Percentiles rank a stretch among this genome's conserved stretches.
phyloP scores from a whole-genome alignment of 164 flowering plant genomes.

The Nelumbo lutea region DNA sequence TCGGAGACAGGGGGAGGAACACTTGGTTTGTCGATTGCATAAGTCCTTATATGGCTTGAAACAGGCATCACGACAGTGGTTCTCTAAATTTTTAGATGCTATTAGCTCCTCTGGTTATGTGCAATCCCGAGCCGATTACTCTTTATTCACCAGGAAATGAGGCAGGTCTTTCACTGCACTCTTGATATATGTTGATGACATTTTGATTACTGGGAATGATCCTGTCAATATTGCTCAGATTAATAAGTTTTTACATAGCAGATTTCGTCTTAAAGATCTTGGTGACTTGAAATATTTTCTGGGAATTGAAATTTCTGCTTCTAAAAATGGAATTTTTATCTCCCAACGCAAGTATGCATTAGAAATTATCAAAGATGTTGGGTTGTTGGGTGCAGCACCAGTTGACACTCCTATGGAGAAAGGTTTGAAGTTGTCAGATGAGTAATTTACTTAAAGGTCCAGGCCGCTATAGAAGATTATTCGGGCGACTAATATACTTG shows the following conservation, averaged over 20 bases:
- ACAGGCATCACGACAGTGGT: constrained; percentile 2
- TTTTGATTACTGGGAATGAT: constrained; percentile 5
- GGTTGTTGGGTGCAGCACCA: constrained; percentile 3
- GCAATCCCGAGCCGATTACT: constrained; percentile 8
- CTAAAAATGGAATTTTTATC: not conserved
- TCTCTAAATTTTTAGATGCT: not conserved
- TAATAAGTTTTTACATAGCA: not conserved
- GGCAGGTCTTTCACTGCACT: not conserved
- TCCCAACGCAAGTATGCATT: not conserved
- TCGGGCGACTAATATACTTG: constrained; percentile 9
- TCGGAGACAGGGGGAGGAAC: not conserved
- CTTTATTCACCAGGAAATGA: not conserved
- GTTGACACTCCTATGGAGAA: constrained; percentile 13
- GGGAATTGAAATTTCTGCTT: not conserved
- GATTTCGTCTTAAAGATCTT: constrained; percentile 14
- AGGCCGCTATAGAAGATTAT: constrained; percentile 1
- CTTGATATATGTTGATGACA: constrained; percentile 14
- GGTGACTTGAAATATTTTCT: constrained; percentile 15
- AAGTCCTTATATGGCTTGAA: constrained; percentile 4
- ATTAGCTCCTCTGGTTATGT: not conserved
- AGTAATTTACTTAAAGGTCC: constrained; percentile 7
- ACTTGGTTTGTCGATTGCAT: not conserved
- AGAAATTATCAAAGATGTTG: constrained; percentile 6
- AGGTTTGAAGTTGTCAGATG: constrained; percentile 3
- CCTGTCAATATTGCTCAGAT: not conserved